Evolutionary conservation across 768 basidiomycete genomes (phyloP).

Genomic region (Psilocybe cyanescens): DNA sequence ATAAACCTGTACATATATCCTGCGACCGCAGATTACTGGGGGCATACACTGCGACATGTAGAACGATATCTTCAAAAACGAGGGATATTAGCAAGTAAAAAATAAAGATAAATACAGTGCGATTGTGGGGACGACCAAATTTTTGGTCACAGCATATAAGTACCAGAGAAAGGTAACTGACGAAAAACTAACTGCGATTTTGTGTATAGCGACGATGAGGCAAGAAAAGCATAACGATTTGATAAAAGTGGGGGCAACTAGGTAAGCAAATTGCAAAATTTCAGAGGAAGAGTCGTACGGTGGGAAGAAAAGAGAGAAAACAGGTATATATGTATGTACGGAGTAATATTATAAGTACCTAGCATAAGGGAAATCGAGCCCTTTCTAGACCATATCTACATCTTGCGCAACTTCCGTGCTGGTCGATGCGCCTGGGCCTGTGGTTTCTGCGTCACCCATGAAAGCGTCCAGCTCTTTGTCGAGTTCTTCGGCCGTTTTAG

Average conservation of each 20-base stretch:
- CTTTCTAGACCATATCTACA: constrained; percentile 12
- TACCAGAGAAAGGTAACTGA: neutral
- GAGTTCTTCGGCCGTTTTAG: constrained; percentile 80
- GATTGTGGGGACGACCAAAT: neutral
- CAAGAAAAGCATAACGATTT: neutral
- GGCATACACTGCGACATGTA: too few species aligned
- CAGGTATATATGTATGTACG: too few species aligned
- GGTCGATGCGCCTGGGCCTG: constrained; percentile 24
- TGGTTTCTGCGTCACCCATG: constrained; percentile 62
- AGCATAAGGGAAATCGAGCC: neutral
- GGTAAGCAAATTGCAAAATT: constrained; percentile 2
- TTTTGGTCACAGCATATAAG: neutral
- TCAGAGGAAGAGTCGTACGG: neutral
- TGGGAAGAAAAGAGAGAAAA: too few species aligned
- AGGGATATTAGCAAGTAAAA: neutral
- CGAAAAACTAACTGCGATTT: neutral
- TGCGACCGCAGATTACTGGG: too few species aligned
- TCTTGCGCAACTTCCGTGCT: constrained; percentile 30
- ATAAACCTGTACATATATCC: too few species aligned
- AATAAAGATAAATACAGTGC: neutral
- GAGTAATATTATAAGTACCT: neutral
- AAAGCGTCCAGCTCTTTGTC: constrained; percentile 90
- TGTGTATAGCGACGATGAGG: neutral
- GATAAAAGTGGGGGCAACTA: neutral
- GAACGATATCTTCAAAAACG: too few species aligned